These are phyloP conservation scores for Agrocybe pediades DNA, from an alignment of 768 basidiomycete species.

Conservation along the genomic window DNA sequence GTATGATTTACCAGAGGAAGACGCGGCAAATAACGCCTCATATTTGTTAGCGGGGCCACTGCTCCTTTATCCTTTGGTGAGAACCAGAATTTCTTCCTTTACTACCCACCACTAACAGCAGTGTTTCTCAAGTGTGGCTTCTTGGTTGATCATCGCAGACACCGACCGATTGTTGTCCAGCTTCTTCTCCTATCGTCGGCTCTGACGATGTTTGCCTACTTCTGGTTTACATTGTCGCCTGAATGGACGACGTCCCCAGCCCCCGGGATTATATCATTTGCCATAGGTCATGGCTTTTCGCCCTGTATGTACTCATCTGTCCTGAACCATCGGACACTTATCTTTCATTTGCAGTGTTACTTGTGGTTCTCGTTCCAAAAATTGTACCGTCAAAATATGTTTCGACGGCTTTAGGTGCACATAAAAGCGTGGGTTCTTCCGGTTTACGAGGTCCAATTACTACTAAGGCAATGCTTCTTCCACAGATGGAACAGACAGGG, in stretches of 20 bases:
- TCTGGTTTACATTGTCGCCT: conserved; percentile 69
- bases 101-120: background rate
- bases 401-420: conserved; percentile 75
- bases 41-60: conserved; percentile 73
- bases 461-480: background rate
- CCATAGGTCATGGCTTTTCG: conserved; percentile 71
- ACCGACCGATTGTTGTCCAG: conserved; percentile 57
- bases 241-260: conserved; percentile 55
- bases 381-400: conserved; percentile 74
- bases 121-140: conserved; percentile 54
- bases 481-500: conserved; percentile 78
- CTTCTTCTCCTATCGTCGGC: conserved; percentile 60
- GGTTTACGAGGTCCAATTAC: background rate
- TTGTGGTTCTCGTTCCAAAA: conserved; percentile 74
- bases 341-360: conserved; percentile 47
- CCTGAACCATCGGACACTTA: conserved; percentile 6
- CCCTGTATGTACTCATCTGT: conserved; percentile 48
- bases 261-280: conserved; percentile 64
- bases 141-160: conserved; percentile 59
- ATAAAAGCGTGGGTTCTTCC: conserved; percentile 64
- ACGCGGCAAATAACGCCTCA: conserved; percentile 66
- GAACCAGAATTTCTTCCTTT: conserved; percentile 21
- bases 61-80: conserved; percentile 68
- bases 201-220: conserved; percentile 61
- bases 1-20: conserved; percentile 58